Base-by-base conservation (phyloP, 2,329 filamentous ascomycete genomes). In the Fusarium marasasianum region DNA sequence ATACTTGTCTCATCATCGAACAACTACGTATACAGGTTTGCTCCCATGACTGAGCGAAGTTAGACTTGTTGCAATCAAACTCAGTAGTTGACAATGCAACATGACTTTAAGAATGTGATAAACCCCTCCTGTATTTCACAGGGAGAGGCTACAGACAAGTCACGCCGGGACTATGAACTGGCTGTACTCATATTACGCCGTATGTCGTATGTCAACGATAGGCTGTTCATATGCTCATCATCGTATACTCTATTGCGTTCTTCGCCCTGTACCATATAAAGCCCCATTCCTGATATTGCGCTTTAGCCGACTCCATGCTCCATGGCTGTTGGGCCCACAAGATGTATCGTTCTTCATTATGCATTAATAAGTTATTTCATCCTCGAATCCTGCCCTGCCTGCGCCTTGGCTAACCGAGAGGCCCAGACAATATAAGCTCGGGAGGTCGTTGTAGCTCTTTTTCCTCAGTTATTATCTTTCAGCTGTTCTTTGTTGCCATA, bases 271-370 rank as follows among this genome's bases (percentile, higher is more conserved):
- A 18, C 29, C 31, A 47, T 20, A 18, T 33, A 64, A 73, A 43
- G 61, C 55, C 71, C 41, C 57, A 44, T 51, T 29, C 45, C 44
- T 13, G 35, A 48, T 51, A 53, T 47, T 33, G 38, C 50, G 57
- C 9, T 18, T 24, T 58, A 13, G 53, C 56, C 44, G 50, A 40
- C 45, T 43, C 57, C 44, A 33, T 58, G 26, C 45, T 44, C 43
- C 35, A 41, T 47, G 71, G 47, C 41, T 51, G 26, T 24, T 57
- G 24, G 31, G n/a, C 20, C 35, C 45, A 26, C 56, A 61, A 48
- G 29, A 33, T 54, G 24, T 15, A 33, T 45, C 43, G 50, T 59
- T 40, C 54, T 71, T 73, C 63, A 41, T 74, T 64, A 57, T 54
- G 57, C 57, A 67, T 67, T 56, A 56, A 33, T 20, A 37, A 48